phyloP scores from a whole-genome alignment of 306 rosid genomes.

The Fragaria iinumae region DNA sequence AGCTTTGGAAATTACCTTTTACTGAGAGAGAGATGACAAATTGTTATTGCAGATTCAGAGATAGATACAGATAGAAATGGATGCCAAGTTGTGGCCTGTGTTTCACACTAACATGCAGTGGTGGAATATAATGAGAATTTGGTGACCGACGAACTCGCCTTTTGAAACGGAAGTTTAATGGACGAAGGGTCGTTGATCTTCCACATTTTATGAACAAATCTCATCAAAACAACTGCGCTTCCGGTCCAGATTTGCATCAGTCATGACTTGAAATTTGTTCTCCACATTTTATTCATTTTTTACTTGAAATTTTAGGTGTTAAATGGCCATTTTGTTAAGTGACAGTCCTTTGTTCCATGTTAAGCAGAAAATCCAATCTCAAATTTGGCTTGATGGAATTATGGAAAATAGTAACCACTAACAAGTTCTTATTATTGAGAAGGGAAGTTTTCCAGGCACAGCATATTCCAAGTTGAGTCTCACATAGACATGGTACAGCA shows the following conservation, averaged over 20 bases:
- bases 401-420: background rate
- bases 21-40: background rate
- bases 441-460: slow-evolving; percentile 2
- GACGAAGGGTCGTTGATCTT: slow-evolving; percentile 7
- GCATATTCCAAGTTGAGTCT: slow-evolving; percentile 5
- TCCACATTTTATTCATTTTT: background rate
- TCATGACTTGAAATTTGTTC: background rate
- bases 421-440: slow-evolving; percentile 14
- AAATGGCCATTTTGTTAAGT: background rate
- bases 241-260: background rate
- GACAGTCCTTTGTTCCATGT: background rate
- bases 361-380: background rate
- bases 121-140: background rate
- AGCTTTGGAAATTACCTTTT: slow-evolving; percentile 3
- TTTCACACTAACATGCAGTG: background rate
- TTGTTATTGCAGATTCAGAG: slow-evolving; percentile 3
- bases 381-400: background rate
- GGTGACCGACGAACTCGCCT: slow-evolving; percentile 18
- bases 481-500: background rate
- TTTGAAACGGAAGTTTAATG: slow-evolving; percentile 14
- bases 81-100: background rate
- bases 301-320: background rate
- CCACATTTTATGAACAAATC: slow-evolving; percentile 5
- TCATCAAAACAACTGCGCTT: no score
- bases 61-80: background rate